Conservation (phyloP, 768 basidiomycete species). For the Amanita polypyramis region DNA sequence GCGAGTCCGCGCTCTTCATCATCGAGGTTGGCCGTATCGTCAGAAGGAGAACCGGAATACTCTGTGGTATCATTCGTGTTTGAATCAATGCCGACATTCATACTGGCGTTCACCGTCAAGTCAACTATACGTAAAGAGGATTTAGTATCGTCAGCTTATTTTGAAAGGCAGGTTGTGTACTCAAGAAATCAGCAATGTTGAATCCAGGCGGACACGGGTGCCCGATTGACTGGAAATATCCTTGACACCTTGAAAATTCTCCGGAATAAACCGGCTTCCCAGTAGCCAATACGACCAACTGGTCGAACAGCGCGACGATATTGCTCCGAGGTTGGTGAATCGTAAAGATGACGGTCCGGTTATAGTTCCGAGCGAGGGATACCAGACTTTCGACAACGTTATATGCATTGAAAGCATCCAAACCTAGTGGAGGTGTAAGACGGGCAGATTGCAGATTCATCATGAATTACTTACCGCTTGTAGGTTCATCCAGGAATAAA, state of each 20-base stretch:
- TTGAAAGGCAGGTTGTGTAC: conserved; percentile 35
- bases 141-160: background rate
- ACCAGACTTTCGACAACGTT: conserved; percentile 89
- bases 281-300: conserved; percentile 73
- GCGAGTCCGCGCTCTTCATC: conserved; percentile 66
- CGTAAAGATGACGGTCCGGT: conserved; percentile 93
- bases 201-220: conserved; percentile 86
- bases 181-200: conserved; percentile 95
- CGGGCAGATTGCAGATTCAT: background rate
- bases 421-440: conserved; percentile 33
- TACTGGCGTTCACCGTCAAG: conserved; percentile 51
- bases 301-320: conserved; percentile 93
- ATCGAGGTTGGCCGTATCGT: conserved; percentile 32
- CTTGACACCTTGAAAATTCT: conserved; percentile 60
- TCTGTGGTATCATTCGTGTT: conserved; percentile 26
- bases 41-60: conserved; percentile 22
- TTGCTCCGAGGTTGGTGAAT: conserved; percentile 98
- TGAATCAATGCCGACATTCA: conserved; percentile 36
- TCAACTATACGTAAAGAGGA: conserved; percentile 37
- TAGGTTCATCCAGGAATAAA: conserved; percentile 94
- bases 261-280: conserved; percentile 86
- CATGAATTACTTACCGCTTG: conserved; percentile 54
- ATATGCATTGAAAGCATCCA: conserved; percentile 92
- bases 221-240: conserved; percentile 72
- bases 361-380: conserved; percentile 77